Evolutionary conservation across 352 stramenopile species (phyloP), one percentile per base, ranked within the genome.

Genomic region (Phytophthora crassamura): DNA sequence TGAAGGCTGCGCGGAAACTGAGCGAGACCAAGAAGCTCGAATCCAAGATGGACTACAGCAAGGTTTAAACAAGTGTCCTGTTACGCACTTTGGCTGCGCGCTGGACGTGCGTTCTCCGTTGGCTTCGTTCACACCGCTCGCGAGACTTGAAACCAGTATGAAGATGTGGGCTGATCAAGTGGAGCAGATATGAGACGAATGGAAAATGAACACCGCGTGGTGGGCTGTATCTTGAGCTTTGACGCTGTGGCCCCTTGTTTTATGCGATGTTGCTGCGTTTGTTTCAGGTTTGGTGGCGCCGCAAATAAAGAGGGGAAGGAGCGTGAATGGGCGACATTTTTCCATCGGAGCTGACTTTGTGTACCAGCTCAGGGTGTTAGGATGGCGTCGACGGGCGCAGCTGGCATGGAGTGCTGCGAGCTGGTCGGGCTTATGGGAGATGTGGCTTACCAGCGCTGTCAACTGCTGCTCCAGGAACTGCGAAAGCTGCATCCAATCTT

Each of bases 11-110:
- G 47, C 90, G 98, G 56, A 99, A 99, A 88, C 91, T 99, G 68
- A 91, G 92, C 32, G 98, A 99, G 66, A 97, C 92, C 58, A 99
- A 99, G 94, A 99, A 99, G 82, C 90, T 99, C 42, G 98, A 99
- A 85, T 98, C 90, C 52, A 99, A 99, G 86, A 95, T 99, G 79
- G 97, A 99, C 82, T 99, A 99, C 83, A 98, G 88, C 83, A 99
- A 99, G 85, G 97, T 99, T 68, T 99, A 98, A 74, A 43, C 48
- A 47, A 33, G 33, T n/a, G 51, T 11, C 14, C 50, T 34, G 32
- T 40, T 39, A 38, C 10, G 35, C 46, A 33, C 25, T 55, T 20
- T 33, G 32, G 12, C 59, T 18, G 38, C 16, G 35, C 33, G 22
- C 30, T 46, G 36, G 34, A 30, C 50, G 28, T 47, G 3, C 49